phyloP scores from a whole-genome alignment of 805 yeast genomes.

The Torulaspora quercuum region DNA sequence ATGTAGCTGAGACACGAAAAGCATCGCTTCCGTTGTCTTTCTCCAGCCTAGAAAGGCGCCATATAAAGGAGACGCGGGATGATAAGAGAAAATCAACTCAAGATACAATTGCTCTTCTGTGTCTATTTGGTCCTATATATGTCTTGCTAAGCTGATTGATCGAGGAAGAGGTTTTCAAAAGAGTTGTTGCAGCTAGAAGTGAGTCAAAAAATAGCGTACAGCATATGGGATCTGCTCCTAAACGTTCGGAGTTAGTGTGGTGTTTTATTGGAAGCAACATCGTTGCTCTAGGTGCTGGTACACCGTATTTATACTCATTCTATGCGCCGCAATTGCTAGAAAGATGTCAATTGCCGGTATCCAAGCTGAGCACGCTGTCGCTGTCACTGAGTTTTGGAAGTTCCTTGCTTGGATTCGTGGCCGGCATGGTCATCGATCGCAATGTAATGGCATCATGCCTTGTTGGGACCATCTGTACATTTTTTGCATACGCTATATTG shows the following conservation, averaged over 20 bases:
- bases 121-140: too few relatives aligned
- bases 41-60: too few relatives aligned
- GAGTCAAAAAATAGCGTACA: too few relatives aligned
- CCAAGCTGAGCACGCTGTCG: constrained; percentile 62
- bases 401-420: constrained; percentile 66
- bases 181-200: too few relatives aligned
- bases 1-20: too few relatives aligned
- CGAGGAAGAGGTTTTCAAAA: too few relatives aligned
- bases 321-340: constrained; percentile 68
- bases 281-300: constrained; percentile 67
- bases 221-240: constrained; percentile 14
- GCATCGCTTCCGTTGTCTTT: too few relatives aligned
- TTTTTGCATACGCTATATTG: constrained; percentile 52
- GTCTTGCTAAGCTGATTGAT: too few relatives aligned
- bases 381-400: constrained; percentile 61
- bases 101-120: too few relatives aligned
- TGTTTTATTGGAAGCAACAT: constrained; percentile 38
- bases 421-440: constrained; percentile 63
- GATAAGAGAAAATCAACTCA: too few relatives aligned
- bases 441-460: constrained; percentile 50
- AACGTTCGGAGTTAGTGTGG: constrained; percentile 19
- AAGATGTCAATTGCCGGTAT: constrained; percentile 53
- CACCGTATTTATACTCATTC: constrained; percentile 71
- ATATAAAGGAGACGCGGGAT: too few relatives aligned
- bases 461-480: constrained; percentile 53